Evolutionary conservation across 768 basidiomycete genomes (phyloP), one percentile per base, ranked within the genome.

Genomic region (Tylopilus plumbeoviolaceoides): DNA sequence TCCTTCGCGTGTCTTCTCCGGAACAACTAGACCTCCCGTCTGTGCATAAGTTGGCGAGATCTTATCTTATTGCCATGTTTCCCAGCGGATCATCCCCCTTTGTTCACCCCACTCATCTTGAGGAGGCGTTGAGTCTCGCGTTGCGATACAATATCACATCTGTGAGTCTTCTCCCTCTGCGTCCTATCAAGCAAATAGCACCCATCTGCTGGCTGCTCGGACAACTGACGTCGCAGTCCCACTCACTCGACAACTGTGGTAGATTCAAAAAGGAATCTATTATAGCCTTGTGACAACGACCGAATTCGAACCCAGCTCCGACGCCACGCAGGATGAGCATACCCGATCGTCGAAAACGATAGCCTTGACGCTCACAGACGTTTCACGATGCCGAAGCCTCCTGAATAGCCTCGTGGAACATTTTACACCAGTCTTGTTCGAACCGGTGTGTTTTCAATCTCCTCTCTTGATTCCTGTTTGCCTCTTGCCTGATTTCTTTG

Each of bases 391-490:
- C 58, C 70, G 67, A 56, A 61, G 60, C 17, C 72, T 85, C 31
- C 78, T 84, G 76, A 70, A 71, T 7, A 65, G 64, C 27, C 64
- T 90, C 54, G 81, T 90, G 52, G 75, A 75, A 5, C 76, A 86
- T 64, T 89, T 89, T 63, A 85, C 86, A 0, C 86, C 88, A 2
- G 72, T 83, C 33, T 69, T 90, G 0, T 90, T 90, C 65, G 87
- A 87, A 2, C 79, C 85, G 25, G 78, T 70, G 33, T 33, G 67
- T 70, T 7, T 47, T 44, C n/a, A 11, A 25, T 33, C n/a, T 35
- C 39, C 27, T 39, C 23, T 14, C 18, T 31, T 11, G 31, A 2
- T 14, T 3, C 25, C 11, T 35, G 8, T 48, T 47, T 18, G 8
- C 48, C 20, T 17, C 6, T 7, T 36, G 31, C 33, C 2, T 33